Conservation (phyloP, 1,139 yeast genomes). For the Geotrichum reessii region DNA sequence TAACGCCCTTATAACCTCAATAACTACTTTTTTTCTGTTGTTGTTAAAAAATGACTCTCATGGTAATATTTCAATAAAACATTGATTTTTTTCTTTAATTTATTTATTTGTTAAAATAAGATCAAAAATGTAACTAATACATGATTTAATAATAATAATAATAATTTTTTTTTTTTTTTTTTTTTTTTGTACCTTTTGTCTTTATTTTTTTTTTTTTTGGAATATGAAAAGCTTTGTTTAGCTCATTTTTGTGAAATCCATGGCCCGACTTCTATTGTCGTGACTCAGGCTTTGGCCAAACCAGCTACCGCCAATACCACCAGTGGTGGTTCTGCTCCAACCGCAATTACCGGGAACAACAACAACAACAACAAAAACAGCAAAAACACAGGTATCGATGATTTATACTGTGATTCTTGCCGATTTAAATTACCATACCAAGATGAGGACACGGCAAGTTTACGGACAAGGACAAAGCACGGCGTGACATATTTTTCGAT, state of each 20-base stretch:
- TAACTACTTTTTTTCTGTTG: background rate
- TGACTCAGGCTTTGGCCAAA: slow-evolving; percentile 57
- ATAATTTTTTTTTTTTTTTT: background rate
- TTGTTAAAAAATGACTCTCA: background rate
- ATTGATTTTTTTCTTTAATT: background rate
- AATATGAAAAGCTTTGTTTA: slow-evolving; percentile 41
- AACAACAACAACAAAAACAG: background rate
- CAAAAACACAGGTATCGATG: background rate
- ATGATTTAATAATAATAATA: background rate
- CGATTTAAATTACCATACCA: slow-evolving; percentile 24
- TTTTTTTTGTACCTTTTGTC: background rate
- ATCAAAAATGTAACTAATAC: background rate
- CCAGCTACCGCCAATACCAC: slow-evolving; percentile 25
- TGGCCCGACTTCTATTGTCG: slow-evolving; percentile 72
- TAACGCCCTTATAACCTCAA: background rate
- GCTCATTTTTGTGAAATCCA: slow-evolving; percentile 85
- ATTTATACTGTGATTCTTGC: slow-evolving; percentile 27
- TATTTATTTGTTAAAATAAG: background rate
- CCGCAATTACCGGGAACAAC: background rate
- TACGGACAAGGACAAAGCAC: background rate
- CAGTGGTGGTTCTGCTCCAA: slow-evolving; percentile 18
- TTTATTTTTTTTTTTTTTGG: background rate
- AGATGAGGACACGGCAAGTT: slow-evolving; percentile 1
- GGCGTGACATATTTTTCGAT: slow-evolving; percentile 38
- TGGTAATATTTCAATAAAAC: background rate